phyloP scores from a whole-genome alignment of 768 basidiomycete species.

The Pholiota molesta region DNA sequence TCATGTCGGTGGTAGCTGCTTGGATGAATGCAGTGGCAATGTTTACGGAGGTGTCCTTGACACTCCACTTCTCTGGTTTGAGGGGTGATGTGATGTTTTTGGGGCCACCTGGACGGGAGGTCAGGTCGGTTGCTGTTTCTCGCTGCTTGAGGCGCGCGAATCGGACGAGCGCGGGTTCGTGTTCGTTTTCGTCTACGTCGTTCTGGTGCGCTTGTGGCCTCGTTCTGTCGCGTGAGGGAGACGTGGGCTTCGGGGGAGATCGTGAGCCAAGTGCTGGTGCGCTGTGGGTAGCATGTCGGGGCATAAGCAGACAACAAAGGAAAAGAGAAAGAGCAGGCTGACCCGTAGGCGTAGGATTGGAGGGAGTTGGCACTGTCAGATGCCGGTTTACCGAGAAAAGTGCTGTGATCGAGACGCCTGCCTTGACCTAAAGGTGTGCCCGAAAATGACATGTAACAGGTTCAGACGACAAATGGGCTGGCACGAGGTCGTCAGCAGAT shows the following conservation, averaged over 20 bases:
- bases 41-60: slow-evolving; percentile 86
- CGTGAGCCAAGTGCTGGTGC: slow-evolving; percentile 57
- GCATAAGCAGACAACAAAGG: slow-evolving; percentile 19
- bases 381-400: slow-evolving; percentile 70
- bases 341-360: slow-evolving; percentile 76
- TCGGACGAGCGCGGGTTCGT: slow-evolving; percentile 44
- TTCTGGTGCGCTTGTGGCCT: slow-evolving; percentile 16
- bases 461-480: slow-evolving; percentile 19
- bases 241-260: slow-evolving; percentile 59
- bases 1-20: slow-evolving; percentile 58
- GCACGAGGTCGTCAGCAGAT: slow-evolving; percentile 20
- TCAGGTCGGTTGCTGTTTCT: slow-evolving; percentile 33
- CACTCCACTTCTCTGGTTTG: slow-evolving; percentile 71
- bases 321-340: slow-evolving; percentile 27
- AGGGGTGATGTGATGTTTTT: slow-evolving; percentile 48
- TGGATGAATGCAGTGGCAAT: slow-evolving; percentile 81
- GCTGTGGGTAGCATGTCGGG: slow-evolving; percentile 36
- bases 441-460: slow-evolving; percentile 79
- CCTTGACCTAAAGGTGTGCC: slow-evolving; percentile 83
- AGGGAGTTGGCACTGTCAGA: slow-evolving; percentile 42
- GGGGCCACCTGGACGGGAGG: slow-evolving; percentile 37
- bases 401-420: slow-evolving; percentile 81
- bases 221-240: slow-evolving; percentile 38
- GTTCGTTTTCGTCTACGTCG: slow-evolving; percentile 37
- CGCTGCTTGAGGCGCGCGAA: slow-evolving; percentile 49